Base-by-base conservation (phyloP, 73 alveolate genomes). In the Stentor roeselii region DNA sequence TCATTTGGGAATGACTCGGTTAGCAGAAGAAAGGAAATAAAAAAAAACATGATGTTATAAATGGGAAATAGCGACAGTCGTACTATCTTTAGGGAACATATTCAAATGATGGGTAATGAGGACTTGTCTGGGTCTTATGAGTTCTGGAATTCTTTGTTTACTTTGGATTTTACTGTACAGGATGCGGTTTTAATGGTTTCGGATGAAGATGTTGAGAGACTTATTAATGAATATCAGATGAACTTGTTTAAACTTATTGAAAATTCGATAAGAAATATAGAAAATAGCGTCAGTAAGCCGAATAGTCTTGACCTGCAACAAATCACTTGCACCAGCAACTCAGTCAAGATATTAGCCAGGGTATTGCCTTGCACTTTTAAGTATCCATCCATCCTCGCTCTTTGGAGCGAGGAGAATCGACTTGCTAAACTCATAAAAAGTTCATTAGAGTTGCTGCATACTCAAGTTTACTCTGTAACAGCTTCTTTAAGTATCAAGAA, bases 11-110 rank as follows among this genome's bases (percentile, higher is more conserved):
- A n/a, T n/a, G n/a, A n/a, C n/a, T n/a, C n/a, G n/a, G n/a, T n/a
- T n/a, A n/a, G n/a, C n/a, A n/a, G n/a, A n/a, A n/a, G n/a, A n/a
- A n/a, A n/a, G n/a, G n/a, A n/a, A n/a, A n/a, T n/a, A n/a, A n/a
- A n/a, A n/a, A n/a, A n/a, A n/a, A n/a, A n/a, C n/a, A n/a, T n/a
- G n/a, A n/a, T n/a, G n/a, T n/a, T n/a, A n/a, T n/a, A 67, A 67
- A 67, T 67, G 80, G 80, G 80, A 0, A 67, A 67, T 2, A 67
- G 41, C 11, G 80, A 67, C 80, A 67, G 80, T 2, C 80, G 80
- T 15, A 67, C 80, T n/a, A 67, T 67, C 14, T 67, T 67, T 21
- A 36, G 80, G 1, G 80, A 67, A 15, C 80, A 67, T 11, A 67
- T 67, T 32, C 80, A 67, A 40, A 36, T 27, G 11, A 14, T 67